Percentiles rank a stretch among this genome's conserved stretches.
Evolutionary conservation across 164 flowering plant genomes (phyloP).

Genomic region (Berberis vulgaris): DNA sequence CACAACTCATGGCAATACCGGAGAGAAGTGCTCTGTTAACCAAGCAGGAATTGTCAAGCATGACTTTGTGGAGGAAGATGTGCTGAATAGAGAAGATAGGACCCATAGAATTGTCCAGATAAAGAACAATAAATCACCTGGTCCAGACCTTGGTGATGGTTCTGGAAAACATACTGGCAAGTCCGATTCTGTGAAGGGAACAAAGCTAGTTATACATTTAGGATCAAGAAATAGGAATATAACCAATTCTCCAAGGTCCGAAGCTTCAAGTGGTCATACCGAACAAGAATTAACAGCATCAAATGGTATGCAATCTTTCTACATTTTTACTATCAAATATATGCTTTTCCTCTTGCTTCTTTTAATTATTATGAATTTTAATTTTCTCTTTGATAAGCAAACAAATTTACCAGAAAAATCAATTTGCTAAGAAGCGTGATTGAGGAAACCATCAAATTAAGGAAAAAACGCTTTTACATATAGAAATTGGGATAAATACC

Average conservation of each 20-base stretch:
- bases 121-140: conserved; percentile 37
- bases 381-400: too few relatives aligned
- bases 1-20: conserved; percentile 26
- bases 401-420: too few relatives aligned
- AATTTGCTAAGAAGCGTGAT: too few relatives aligned
- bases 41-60: conserved; percentile 45
- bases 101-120: conserved; percentile 29
- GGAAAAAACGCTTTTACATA: too few relatives aligned
- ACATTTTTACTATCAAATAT: background rate
- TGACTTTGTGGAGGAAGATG: conserved; percentile 41
- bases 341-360: too few relatives aligned
- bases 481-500: too few relatives aligned
- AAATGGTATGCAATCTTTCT: conserved; percentile 41
- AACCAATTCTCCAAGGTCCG: conserved; percentile 50
- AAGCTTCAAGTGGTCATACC: conserved; percentile 59
- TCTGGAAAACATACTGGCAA: conserved; percentile 31
- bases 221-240: conserved; percentile 55
- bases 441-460: too few relatives aligned
- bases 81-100: conserved; percentile 31
- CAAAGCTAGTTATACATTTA: conserved; percentile 78
- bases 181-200: conserved; percentile 53
- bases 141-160: conserved; percentile 33
- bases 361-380: too few relatives aligned
- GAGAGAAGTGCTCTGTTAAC: conserved; percentile 39
- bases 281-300: conserved; percentile 47